Conservation (phyloP, 2,329 filamentous ascomycete species). For the Emydomyces testavorans region DNA sequence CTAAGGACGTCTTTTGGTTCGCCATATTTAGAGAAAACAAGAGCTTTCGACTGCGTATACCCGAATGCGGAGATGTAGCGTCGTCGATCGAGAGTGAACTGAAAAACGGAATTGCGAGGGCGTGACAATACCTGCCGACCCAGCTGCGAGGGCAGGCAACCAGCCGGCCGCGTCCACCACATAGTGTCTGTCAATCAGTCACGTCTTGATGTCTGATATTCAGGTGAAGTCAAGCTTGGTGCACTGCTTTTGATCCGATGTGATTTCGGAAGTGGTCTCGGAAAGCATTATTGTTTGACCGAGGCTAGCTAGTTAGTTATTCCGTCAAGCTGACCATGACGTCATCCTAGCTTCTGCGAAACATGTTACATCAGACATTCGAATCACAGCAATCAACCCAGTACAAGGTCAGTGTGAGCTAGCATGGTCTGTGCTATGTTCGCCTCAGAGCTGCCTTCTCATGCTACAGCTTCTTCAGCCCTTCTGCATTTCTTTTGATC, state of each 20-base stretch:
- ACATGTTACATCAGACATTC: no score
- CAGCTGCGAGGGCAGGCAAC: constrained; percentile 3
- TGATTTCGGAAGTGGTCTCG: neutral
- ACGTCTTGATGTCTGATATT: neutral
- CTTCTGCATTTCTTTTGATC: no score
- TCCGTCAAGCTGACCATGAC: neutral
- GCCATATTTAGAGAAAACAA: constrained; percentile 40
- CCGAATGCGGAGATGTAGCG: constrained; percentile 38
- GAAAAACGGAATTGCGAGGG: constrained; percentile 14
- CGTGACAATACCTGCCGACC: constrained; percentile 3
- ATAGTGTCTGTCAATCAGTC: neutral
- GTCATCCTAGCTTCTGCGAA: neutral
- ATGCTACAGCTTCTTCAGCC: no score
- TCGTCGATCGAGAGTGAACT: constrained; percentile 18
- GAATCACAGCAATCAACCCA: no score
- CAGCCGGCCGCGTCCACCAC: neutral
- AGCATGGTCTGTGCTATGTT: no score
- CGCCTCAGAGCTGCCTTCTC: no score
- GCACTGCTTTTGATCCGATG: no score
- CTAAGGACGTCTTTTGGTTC: constrained; percentile 39
- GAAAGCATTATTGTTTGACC: constrained; percentile 8
- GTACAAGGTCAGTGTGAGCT: no score
- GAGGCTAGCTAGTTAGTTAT: no score
- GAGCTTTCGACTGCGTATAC: constrained; percentile 40
- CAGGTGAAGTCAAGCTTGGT: no score